Percentiles rank a stretch among this genome's conserved stretches.
These are phyloP conservation scores for Mycosphaerella arachidis DNA, from an alignment of 2,329 filamentous ascomycete genomes.

Conservation along the genomic window DNA sequence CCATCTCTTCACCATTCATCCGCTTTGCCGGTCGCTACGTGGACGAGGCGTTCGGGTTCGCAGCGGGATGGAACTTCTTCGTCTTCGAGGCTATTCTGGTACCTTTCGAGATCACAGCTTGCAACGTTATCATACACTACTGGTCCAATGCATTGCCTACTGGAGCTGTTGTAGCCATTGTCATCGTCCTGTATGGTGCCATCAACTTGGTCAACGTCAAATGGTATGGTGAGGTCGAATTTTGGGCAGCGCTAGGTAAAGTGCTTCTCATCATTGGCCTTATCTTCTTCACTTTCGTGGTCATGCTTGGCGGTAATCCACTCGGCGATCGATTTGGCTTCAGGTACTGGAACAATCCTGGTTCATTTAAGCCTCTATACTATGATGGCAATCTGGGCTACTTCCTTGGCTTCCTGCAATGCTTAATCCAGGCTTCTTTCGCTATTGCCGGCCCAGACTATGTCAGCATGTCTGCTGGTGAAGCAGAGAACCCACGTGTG, in stretches of 20 bases:
- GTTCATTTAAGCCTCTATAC: slow-evolving; percentile 53
- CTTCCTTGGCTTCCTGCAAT: slow-evolving; percentile 72
- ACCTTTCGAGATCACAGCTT: slow-evolving; percentile 42
- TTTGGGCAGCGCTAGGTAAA: slow-evolving; percentile 55
- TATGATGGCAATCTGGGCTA: slow-evolving; percentile 64
- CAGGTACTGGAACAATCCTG: slow-evolving; percentile 62
- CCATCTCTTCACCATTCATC: slow-evolving; percentile 74
- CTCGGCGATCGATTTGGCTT: slow-evolving; percentile 67
- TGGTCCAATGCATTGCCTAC: slow-evolving; percentile 49
- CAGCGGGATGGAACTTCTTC: slow-evolving; percentile 30
- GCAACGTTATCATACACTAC: slow-evolving; percentile 57
- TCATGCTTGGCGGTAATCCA: slow-evolving; percentile 76
- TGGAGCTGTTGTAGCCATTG: slow-evolving; percentile 58
- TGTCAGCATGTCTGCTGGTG: slow-evolving; percentile 61
- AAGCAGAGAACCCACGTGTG: slow-evolving; percentile 64
- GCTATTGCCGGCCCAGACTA: slow-evolving; percentile 65
- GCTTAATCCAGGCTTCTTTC: slow-evolving; percentile 66
- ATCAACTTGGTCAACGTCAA: slow-evolving; percentile 70
- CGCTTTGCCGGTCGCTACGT: slow-evolving; percentile 71
- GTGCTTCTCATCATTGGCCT: slow-evolving; percentile 67
- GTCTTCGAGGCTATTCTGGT: slow-evolving; percentile 28
- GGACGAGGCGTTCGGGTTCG: slow-evolving; percentile 62
- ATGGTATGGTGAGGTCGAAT: slow-evolving; percentile 74
- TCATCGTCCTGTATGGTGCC: slow-evolving; percentile 52
- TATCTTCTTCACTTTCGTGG: slow-evolving; percentile 72